Base-by-base conservation (phyloP, 345 rosid species). In the Carallia pectinifolia region DNA sequence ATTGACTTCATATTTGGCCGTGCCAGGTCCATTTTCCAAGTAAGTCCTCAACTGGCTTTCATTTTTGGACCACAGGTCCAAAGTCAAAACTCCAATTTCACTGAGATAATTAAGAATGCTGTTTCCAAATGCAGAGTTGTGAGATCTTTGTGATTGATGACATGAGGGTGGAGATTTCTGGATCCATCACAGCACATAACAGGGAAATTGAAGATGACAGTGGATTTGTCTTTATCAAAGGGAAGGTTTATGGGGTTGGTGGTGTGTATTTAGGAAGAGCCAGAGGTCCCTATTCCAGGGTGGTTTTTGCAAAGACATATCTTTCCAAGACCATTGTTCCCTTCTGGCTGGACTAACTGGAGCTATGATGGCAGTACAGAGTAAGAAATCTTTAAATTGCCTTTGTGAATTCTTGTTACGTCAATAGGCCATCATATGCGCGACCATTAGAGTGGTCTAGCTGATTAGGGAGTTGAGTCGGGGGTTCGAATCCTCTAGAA, bases 1-100 rank as follows among this genome's bases (percentile, higher is more conserved):
- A 87, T 94, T 12, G 98, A 94, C 72, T 94, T 91, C 85, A 91
- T 94, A 69, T 94, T 94, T 47, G 98, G 98, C 71, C 92, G 95
- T 0, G 97, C 84, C 75, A 88, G 92, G 60, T 90, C 96, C 58
- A 59, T 87, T 60, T 94, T 84, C 71, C 71, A 79, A 16, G 96
- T 89, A 84, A 65, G 85, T 67, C 16, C 5, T 18, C 6, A 55
- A 7, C 27, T n/a, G 30, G 6, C 0, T 0, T 55, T 55, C 23
- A 6, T 55, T 7, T 54, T 54, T 6, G 30, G 40, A 30, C 39
- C 19, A 19, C 61, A 39, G 30, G 1, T 30, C 13, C 23, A 23
- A 30, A 62, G 58, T 61, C 23, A 33, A 68, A 37, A 5, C 18
- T 7, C 7, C 53, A 36, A 9, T 15, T 13, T 23, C 10, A 44